These are phyloP conservation scores for Alternaria incomplexa DNA, from an alignment of 2,329 filamentous ascomycete species.

Conservation along the genomic window DNA sequence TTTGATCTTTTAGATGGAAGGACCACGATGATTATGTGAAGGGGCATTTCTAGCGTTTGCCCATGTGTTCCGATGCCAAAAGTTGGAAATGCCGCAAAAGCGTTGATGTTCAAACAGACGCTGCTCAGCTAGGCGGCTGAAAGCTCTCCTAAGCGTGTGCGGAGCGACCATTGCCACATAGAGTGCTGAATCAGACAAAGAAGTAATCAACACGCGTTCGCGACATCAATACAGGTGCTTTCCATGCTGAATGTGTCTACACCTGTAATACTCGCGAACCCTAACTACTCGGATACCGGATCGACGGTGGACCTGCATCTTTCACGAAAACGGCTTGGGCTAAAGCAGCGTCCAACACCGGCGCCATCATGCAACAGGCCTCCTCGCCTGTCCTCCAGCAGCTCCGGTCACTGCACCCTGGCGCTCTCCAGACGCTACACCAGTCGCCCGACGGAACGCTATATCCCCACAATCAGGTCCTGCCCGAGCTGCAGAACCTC, in stretches of 20 bases:
- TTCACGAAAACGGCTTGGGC: constrained; percentile 12
- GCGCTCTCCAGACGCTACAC: constrained; percentile 36
- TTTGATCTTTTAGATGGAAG: constrained; percentile 27
- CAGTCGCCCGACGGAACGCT: constrained; percentile 35
- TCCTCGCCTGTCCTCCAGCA: constrained; percentile 26
- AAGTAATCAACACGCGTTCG: constrained; percentile 25
- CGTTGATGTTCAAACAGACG: constrained; percentile 4
- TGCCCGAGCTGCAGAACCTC: constrained; percentile 49
- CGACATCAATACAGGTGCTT: constrained; percentile 12
- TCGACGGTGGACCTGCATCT: constrained; percentile 6
- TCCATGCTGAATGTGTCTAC: not conserved
- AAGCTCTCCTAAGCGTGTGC: constrained; percentile 22
- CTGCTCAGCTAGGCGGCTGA: constrained; percentile 13
- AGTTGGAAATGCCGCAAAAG: constrained; percentile 12
- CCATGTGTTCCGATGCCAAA: constrained; percentile 10
- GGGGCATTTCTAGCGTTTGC: constrained; percentile 6
- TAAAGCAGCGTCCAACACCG: constrained; percentile 34
- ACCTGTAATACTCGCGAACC: not conserved
- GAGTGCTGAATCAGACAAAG: constrained; percentile 37
- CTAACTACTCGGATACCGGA: constrained; percentile 1
- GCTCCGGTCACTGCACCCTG: constrained; percentile 35
- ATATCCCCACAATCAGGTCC: constrained; percentile 31
- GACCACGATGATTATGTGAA: constrained; percentile 9
- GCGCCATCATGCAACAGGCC: constrained; percentile 32
- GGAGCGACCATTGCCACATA: constrained; percentile 22